Conservation (phyloP, 106 monocot genomes). For the Acorus calamus region DNA sequence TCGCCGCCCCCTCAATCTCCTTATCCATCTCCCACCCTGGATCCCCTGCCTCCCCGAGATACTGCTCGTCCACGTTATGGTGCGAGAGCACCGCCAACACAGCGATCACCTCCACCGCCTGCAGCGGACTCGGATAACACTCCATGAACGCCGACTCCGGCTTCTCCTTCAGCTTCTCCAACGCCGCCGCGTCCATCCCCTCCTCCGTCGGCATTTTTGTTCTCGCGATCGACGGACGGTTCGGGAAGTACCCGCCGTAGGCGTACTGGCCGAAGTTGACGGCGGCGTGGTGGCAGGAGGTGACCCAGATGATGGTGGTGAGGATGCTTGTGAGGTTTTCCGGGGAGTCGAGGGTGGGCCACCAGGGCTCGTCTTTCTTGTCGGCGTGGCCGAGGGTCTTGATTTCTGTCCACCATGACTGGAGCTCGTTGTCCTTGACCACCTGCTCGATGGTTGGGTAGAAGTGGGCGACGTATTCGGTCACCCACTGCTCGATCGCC, state of each 20-base stretch:
- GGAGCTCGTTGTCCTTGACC: conserved; percentile 52
- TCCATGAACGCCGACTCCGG: too few relatives aligned
- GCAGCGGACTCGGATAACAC: too few relatives aligned
- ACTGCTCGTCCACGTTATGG: too few relatives aligned
- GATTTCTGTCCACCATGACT: conserved; percentile 62
- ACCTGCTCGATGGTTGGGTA: conserved; percentile 37
- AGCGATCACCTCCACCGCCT: too few relatives aligned
- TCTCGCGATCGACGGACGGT: conserved; percentile 65
- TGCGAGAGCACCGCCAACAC: too few relatives aligned
- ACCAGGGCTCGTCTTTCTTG: conserved; percentile 46
- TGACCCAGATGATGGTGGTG: conserved; percentile 75
- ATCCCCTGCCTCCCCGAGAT: too few relatives aligned
- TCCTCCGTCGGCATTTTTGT: conserved; percentile 52
- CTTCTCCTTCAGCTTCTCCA: too few relatives aligned
- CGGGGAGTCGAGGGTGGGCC: conserved; percentile 51
- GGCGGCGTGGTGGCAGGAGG: conserved; percentile 87
- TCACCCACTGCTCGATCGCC: conserved; percentile 45
- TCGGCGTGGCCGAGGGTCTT: conserved; percentile 67
- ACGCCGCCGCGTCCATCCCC: background rate
- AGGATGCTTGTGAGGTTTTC: conserved; percentile 38
- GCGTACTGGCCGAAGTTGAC: conserved; percentile 99
- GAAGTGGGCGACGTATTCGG: conserved; percentile 34
- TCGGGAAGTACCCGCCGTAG: conserved; percentile 86
- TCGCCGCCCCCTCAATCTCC: too few relatives aligned
- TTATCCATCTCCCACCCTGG: too few relatives aligned